Conservation (phyloP, 2,329 filamentous ascomycete genomes). For the Penicillium sp. region DNA sequence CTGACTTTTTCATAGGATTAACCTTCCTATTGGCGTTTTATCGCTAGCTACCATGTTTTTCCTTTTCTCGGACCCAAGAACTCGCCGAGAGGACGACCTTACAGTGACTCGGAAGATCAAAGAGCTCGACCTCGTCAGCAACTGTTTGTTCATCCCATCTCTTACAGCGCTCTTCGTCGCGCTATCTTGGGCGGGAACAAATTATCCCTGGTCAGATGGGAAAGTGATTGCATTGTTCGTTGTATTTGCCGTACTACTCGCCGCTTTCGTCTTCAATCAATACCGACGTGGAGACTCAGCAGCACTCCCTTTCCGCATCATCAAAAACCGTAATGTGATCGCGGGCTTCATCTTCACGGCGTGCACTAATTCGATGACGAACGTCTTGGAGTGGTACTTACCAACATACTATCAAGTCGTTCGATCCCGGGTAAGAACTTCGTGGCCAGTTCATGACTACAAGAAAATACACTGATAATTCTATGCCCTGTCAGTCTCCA, state of each 20-base stretch:
- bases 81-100: slow-evolving; percentile 4
- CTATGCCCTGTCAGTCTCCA: slow-evolving; percentile 9
- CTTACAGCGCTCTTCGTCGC: slow-evolving; percentile 29
- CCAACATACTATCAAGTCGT: slow-evolving; percentile 38
- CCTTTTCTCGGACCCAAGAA: slow-evolving; percentile 18
- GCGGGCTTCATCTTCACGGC: slow-evolving; percentile 24
- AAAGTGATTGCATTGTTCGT: slow-evolving; percentile 35
- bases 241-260: slow-evolving; percentile 31
- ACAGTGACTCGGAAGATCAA: slow-evolving; percentile 25
- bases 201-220: slow-evolving; percentile 34
- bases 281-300: slow-evolving; percentile 30
- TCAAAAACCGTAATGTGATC: slow-evolving; percentile 29
- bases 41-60: neutral
- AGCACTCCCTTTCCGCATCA: slow-evolving; percentile 33
- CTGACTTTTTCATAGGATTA: slow-evolving; percentile 22
- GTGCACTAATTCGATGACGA: slow-evolving; percentile 24
- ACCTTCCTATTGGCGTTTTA: slow-evolving; percentile 30
- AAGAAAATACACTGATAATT: no score
- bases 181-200: slow-evolving; percentile 37
- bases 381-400: slow-evolving; percentile 30
- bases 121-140: slow-evolving; percentile 35
- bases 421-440: neutral
- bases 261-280: slow-evolving; percentile 33
- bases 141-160: slow-evolving; percentile 32
- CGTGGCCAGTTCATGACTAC: neutral